phyloP scores from a whole-genome alignment of 2,329 filamentous ascomycete genomes.

The Ascochyta clinopodiicola region DNA sequence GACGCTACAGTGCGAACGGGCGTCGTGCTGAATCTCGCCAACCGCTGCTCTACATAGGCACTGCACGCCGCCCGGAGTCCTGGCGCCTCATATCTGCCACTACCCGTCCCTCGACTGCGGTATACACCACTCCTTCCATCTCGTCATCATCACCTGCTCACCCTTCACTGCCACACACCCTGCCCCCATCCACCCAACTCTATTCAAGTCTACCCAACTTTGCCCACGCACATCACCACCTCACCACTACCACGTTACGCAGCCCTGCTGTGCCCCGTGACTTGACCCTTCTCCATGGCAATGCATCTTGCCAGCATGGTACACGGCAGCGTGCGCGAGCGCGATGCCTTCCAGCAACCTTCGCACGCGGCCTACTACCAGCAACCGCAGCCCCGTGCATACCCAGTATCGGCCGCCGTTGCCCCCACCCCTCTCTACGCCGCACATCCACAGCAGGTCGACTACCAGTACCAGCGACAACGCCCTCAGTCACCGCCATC shows the following conservation, averaged over 20 bases:
- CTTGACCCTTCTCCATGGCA: slow-evolving; percentile 39
- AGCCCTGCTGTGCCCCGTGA: slow-evolving; percentile 44
- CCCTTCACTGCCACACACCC: slow-evolving; percentile 15
- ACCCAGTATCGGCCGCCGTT: slow-evolving; percentile 30
- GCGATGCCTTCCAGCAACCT: slow-evolving; percentile 46
- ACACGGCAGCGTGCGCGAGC: slow-evolving; percentile 51
- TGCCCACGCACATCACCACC: not conserved
- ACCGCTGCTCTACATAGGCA: slow-evolving; percentile 45
- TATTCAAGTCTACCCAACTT: slow-evolving; percentile 15
- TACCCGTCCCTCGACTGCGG: slow-evolving; percentile 31
- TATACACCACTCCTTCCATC: slow-evolving; percentile 20
- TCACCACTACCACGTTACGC: slow-evolving; percentile 33
- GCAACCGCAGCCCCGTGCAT: slow-evolving; percentile 48
- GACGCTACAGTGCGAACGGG: slow-evolving; percentile 43
- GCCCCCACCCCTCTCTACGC: slow-evolving; percentile 20
- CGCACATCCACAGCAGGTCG: slow-evolving; percentile 29
- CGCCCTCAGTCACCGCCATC: slow-evolving; percentile 72
- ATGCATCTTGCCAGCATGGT: slow-evolving; percentile 55
- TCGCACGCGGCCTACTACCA: slow-evolving; percentile 37
- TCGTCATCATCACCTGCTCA: slow-evolving; percentile 28
- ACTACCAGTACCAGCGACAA: slow-evolving; percentile 41
- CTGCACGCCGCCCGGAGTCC: slow-evolving; percentile 45
- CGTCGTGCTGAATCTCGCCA: slow-evolving; percentile 47
- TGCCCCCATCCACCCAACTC: not conserved
- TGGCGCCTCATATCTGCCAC: slow-evolving; percentile 41